Percentiles rank a stretch among this genome's conserved stretches.
phyloP scores from a whole-genome alignment of 2,329 filamentous ascomycete genomes.

The Scedosporium aurantiacum region DNA sequence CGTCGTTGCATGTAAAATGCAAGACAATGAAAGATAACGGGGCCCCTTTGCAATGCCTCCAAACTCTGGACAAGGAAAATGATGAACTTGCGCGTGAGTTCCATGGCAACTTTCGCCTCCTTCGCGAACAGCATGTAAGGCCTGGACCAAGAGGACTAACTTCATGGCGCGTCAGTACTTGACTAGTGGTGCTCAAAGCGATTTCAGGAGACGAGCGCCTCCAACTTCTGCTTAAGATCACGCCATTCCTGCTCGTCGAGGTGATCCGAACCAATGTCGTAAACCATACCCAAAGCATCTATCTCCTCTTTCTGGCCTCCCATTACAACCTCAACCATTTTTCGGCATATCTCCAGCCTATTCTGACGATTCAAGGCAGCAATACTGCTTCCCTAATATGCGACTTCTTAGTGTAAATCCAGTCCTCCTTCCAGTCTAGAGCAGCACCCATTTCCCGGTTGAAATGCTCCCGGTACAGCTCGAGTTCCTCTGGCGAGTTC shows the following conservation, averaged over 20 bases:
- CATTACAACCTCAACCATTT: not conserved
- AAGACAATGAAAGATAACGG: too few species aligned
- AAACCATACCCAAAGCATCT: not conserved
- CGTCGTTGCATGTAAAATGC: too few species aligned
- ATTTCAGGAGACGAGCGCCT: not conserved
- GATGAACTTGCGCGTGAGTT: too few species aligned
- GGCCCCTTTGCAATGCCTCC: too few species aligned
- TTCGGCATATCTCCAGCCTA: not conserved
- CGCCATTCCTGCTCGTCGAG: not conserved
- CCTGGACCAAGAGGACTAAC: too few species aligned
- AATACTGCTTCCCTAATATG: not conserved
- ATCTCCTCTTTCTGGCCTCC: too few species aligned
- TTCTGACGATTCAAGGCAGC: not conserved
- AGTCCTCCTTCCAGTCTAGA: not conserved
- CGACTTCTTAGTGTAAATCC: not conserved
- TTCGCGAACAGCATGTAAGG: too few species aligned
- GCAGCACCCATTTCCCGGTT: not conserved
- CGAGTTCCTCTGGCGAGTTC: slow-evolving; percentile 8
- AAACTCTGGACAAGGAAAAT: too few species aligned
- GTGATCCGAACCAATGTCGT: not conserved
- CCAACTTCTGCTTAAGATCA: not conserved
- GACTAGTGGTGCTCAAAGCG: too few species aligned
- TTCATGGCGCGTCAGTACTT: too few species aligned
- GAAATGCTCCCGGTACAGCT: not conserved
- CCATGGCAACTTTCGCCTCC: too few species aligned